Base-by-base conservation (phyloP, 805 yeast genomes). In the Monosporozyma yasuniensis region DNA sequence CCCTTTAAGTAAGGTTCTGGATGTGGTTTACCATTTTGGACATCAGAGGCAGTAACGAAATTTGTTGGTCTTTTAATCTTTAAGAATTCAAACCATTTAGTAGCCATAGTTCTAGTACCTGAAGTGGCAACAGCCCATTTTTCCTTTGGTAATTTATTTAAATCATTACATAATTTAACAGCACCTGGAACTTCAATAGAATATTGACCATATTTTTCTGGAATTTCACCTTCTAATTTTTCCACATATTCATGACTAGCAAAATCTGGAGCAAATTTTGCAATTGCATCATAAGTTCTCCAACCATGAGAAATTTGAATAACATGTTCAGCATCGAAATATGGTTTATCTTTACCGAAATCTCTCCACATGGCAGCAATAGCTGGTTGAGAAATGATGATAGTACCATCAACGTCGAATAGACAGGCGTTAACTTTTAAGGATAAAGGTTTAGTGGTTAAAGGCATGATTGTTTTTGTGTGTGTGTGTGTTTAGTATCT, bases 111-210 rank as follows among this genome's bases (percentile, higher is more conserved):
- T 54, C 76, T 73, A 49, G 90, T 83, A 56, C 95, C 96, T 42
- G 88, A 81, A 34, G 96, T 87, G 55, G 88, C 95, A 61, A 87
- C 84, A 49, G 90, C 91, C 88, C 95, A 87, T 69, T 79, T 80
- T 61, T 72, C 73, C 62, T 67, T 67, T 51, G 83, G 81, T 48
- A 70, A 67, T 25, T 69, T 63, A 63, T 78, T 78, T 56, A 83
- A 72, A 12, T 68, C 68, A 58, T 73, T 72, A 61, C 82, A 79
- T 52, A 87, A 72, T 61, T 79, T 78, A 46, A 78, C 76, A 46
- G 88, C 83, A 49, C 96, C 96, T 5, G 84, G 83, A 46, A 87
- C 86, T 38, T 87, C 84, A 58, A 72, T 75, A 53, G 93, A 89
- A 58, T 73, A 72, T 61, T 84, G 78, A 47, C 90, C 90, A 68